Evolutionary conservation across 179 eudicot genomes (phyloP), one percentile per base, ranked within the genome.

Genomic region (Silene coronaria): DNA sequence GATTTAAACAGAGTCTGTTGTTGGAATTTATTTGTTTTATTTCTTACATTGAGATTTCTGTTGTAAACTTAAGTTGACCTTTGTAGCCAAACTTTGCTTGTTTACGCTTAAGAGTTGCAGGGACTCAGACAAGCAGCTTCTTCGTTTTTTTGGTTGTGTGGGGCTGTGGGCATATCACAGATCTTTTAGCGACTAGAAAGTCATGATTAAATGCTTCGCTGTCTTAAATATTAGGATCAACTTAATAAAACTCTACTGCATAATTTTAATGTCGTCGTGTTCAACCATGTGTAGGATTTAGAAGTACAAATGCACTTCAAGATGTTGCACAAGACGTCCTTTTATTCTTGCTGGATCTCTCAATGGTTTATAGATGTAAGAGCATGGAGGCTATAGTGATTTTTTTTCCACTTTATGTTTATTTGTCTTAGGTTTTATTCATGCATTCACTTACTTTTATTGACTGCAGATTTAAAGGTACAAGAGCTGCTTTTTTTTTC

Each of bases 211-310:
- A 17, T 22, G 1, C 22, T 58, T 12, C 27, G 46, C 27, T 73
- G 57, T 67, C 23, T 45, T 12, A 22, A 38, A 0, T 36, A 32
- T 1, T 36, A 36, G 10, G 71, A 38, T 10, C 38, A 10, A 22
- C 60, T 48, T 48, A 1, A 23, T 48, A 70, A 46, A 7, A 62
- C 5, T 24, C 12, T 34, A 9, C 57, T 51, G 48, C 26, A 63
- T 34, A 36, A 34, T 58, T 51, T 67, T 8, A 30, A 71, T 14
- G 32, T 55, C 32, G 32, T 23, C 87, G 88, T 97, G 96, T 92
- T 82, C 96, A 95, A 89, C 97, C 97, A 61, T 92, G 90, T 83
- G 97, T 95, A 72, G 99, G 97, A 92, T 90, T 65, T 95, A 95
- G 99, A 95, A 97, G 97, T 0, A 95, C 79, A 95, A 92, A 84